Conservation (phyloP, 2,329 filamentous ascomycete genomes). For the Colletotrichum higginsianum region DNA sequence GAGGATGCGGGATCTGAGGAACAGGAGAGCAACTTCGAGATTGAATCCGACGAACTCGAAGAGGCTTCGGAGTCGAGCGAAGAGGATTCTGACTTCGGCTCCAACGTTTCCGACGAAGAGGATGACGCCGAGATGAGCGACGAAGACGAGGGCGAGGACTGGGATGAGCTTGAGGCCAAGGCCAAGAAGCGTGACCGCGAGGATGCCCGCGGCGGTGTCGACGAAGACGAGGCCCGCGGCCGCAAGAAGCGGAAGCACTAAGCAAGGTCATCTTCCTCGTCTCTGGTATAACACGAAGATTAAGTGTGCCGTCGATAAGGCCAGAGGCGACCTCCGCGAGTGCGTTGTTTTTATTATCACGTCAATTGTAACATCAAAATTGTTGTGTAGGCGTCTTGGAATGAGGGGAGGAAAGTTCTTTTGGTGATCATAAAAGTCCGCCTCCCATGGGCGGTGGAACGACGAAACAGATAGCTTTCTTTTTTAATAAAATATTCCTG, state of each 20-base stretch:
- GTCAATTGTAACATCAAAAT: constrained; percentile 40
- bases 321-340: constrained; percentile 9
- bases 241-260: constrained; percentile 76
- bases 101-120: constrained; percentile 87
- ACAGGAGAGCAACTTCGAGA: constrained; percentile 93
- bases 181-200: constrained; percentile 87
- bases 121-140: constrained; percentile 82
- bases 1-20: constrained; percentile 86
- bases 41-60: constrained; percentile 88
- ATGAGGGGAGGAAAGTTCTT: constrained; percentile 6
- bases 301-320: constrained; percentile 9
- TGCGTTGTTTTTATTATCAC: constrained; percentile 34
- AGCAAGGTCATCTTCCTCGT: neutral
- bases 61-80: constrained; percentile 83
- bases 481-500: constrained; percentile 26
- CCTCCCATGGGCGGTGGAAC: constrained; percentile 12
- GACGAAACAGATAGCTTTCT: constrained; percentile 33
- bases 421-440: constrained; percentile 13
- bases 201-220: constrained; percentile 79
- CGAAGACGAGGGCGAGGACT: constrained; percentile 87
- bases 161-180: constrained; percentile 95
- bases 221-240: constrained; percentile 84
- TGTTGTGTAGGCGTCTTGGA: constrained; percentile 40
- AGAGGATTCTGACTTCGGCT: constrained; percentile 94
- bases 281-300: neutral